Evolutionary conservation across 2,329 filamentous ascomycete species (phyloP).

Genomic region (Fulvia fulva): DNA sequence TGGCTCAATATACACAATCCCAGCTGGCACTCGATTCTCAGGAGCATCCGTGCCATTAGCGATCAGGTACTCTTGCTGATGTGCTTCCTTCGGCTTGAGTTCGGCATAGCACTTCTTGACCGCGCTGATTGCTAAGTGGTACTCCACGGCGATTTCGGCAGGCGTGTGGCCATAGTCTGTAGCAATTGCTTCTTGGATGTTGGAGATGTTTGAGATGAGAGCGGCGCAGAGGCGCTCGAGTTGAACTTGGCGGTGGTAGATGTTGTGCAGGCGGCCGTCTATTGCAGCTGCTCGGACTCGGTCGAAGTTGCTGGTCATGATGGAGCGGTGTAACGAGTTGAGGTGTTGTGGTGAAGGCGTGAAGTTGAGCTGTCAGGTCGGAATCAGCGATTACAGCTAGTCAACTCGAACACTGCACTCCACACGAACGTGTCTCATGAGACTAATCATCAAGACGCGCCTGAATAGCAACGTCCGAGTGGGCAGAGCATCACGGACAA

Average conservation of each 20-base stretch:
- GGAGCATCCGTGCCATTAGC: constrained; percentile 39
- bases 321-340: no score
- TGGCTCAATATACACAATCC: constrained; percentile 49
- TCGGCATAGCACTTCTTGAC: constrained; percentile 40
- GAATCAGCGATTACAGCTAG: no score
- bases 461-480: no score
- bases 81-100: constrained; percentile 38
- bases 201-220: constrained; percentile 35
- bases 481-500: no score
- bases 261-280: constrained; percentile 44
- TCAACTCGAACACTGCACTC: no score
- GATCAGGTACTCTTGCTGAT: constrained; percentile 43
- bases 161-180: constrained; percentile 37
- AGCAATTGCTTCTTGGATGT: constrained; percentile 40
- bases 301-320: constrained; percentile 29
- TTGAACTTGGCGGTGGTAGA: constrained; percentile 46
- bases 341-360: no score
- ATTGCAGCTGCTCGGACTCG: constrained; percentile 41
- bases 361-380: no score
- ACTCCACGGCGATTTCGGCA: constrained; percentile 42
- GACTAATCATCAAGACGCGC: no score
- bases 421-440: no score
- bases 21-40: constrained; percentile 34
- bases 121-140: constrained; percentile 38
- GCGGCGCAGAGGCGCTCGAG: constrained; percentile 42